These are phyloP conservation scores for Diaporthe sp. DNA, from an alignment of 2,329 filamentous ascomycete species.

Conservation along the genomic window DNA sequence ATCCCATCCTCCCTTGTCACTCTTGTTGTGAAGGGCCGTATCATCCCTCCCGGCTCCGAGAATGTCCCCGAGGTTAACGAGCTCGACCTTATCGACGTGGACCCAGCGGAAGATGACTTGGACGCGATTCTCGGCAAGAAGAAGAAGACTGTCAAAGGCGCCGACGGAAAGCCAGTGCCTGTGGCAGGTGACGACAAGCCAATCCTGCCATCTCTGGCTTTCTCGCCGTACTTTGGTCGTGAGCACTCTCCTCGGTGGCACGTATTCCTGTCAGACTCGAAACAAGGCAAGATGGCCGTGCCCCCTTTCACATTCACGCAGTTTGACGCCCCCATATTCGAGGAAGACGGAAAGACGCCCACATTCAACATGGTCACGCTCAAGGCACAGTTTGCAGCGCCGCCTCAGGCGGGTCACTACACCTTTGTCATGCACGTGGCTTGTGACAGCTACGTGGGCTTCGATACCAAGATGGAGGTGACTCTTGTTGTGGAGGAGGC, in stretches of 20 bases:
- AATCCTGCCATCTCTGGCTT: slow-evolving; percentile 85
- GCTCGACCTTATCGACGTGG: slow-evolving; percentile 88
- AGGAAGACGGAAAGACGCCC: slow-evolving; percentile 80
- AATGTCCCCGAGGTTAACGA: slow-evolving; percentile 82
- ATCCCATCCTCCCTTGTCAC: slow-evolving; percentile 94
- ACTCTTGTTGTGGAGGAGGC: slow-evolving; percentile 91
- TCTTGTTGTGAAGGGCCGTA: slow-evolving; percentile 93
- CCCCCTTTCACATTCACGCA: slow-evolving; percentile 95
- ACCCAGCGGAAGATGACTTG: slow-evolving; percentile 92
- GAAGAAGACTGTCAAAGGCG: slow-evolving; percentile 75
- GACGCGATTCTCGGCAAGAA: slow-evolving; percentile 86
- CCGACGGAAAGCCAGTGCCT: slow-evolving; percentile 68
- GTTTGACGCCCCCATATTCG: slow-evolving; percentile 91
- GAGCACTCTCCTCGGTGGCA: slow-evolving; percentile 94
- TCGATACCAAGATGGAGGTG: slow-evolving; percentile 93
- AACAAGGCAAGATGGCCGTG: slow-evolving; percentile 95
- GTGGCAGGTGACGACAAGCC: slow-evolving; percentile 69
- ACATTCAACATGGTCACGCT: slow-evolving; percentile 96
- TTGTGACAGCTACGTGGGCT: slow-evolving; percentile 95
- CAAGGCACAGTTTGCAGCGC: slow-evolving; percentile 97
- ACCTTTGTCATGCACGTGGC: slow-evolving; percentile 95
- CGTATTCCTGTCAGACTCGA: slow-evolving; percentile 93
- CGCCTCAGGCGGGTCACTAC: slow-evolving; percentile 92
- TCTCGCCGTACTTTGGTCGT: slow-evolving; percentile 90
- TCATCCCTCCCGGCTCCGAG: slow-evolving; percentile 87